Percentiles rank a stretch among this genome's conserved stretches.
Conservation (phyloP, 345 rosid genomes). For the Euphorbia pulcherrima region DNA sequence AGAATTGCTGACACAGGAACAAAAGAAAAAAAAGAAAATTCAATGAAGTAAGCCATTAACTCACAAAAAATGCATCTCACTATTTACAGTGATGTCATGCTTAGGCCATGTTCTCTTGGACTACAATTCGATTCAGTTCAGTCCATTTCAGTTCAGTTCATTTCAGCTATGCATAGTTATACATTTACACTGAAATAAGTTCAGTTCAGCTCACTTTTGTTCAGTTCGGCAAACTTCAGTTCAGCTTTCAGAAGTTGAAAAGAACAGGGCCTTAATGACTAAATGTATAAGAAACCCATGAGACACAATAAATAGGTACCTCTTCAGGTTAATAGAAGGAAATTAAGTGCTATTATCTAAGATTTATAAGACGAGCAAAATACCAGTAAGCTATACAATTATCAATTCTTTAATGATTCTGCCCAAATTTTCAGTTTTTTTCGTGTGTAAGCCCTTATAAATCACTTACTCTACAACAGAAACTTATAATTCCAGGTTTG, state of each 20-base stretch:
- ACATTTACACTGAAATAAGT: no score
- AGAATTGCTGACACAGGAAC: constrained; percentile 57
- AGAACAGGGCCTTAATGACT: no score
- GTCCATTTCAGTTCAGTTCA: no score
- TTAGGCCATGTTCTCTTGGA: no score
- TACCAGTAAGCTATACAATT: not conserved
- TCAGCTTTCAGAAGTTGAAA: no score
- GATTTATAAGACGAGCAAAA: no score
- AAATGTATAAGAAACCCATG: not conserved
- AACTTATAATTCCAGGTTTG: not conserved
- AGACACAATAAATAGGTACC: not conserved
- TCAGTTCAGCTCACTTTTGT: no score
- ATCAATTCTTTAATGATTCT: not conserved
- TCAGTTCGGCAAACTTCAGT: no score
- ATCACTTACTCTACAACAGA: not conserved
- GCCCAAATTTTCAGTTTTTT: not conserved
- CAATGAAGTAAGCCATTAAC: not conserved
- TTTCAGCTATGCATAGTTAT: no score
- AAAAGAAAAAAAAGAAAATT: not conserved
- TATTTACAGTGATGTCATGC: not conserved
- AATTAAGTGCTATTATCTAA: no score
- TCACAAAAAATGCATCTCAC: not conserved
- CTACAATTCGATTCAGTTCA: no score
- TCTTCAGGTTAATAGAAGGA: not conserved
- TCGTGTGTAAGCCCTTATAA: not conserved